Evolutionary conservation across 257 asterid species (phyloP).

Genomic region (Oldenlandia corymbosa): DNA sequence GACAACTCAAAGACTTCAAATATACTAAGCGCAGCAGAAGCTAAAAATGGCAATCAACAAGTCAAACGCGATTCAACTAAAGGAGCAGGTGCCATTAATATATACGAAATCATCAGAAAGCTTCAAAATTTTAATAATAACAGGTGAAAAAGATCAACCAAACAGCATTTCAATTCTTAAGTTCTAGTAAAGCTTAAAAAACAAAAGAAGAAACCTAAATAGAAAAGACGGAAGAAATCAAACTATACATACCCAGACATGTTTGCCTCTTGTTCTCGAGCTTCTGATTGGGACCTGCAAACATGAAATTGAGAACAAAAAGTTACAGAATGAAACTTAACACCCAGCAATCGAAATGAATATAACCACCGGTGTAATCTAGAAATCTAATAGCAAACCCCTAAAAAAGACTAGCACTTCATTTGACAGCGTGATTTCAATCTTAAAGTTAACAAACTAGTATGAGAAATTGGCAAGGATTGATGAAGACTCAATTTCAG

Average conservation of each 20-base stretch:
- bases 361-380: not conserved
- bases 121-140: too few relatives aligned
- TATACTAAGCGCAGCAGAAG: not conserved
- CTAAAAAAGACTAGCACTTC: not conserved
- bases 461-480: too few relatives aligned
- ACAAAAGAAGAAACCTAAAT: not conserved
- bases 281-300: conserved; percentile 12
- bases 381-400: not conserved
- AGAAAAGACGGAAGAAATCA: not conserved
- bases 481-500: too few relatives aligned
- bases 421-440: not conserved
- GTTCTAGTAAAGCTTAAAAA: not conserved
- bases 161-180: not conserved
- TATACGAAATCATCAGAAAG: not conserved
- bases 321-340: not conserved
- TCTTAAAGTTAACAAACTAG: too few relatives aligned
- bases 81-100: too few relatives aligned
- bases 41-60: not conserved
- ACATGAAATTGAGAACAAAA: not conserved
- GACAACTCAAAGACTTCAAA: too few relatives aligned
- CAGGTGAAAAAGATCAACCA: not conserved
- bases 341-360: not conserved
- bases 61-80: not conserved
- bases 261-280: conserved; percentile 6
- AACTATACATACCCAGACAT: conserved; percentile 29